phyloP scores from a whole-genome alignment of 2,329 filamentous ascomycete genomes.

The Aspergillus pseudonomiae region DNA sequence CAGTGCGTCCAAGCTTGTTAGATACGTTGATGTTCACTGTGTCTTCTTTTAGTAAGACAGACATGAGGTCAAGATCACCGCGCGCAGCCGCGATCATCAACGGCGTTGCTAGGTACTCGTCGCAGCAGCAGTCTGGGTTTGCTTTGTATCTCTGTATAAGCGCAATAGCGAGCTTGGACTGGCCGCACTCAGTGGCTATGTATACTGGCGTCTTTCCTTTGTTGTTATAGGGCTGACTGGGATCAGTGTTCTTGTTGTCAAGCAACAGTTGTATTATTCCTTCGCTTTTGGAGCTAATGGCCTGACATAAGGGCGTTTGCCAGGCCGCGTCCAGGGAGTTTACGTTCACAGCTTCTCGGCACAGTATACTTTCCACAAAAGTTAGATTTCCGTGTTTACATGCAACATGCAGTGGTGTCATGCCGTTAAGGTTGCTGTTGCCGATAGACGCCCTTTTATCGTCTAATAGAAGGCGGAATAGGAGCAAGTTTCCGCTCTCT shows the following conservation, averaged over 20 bases:
- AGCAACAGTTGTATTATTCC: not conserved
- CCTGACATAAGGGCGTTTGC: not conserved
- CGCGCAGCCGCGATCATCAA: not conserved
- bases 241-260: not conserved
- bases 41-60: not conserved
- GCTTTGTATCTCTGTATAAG: not conserved
- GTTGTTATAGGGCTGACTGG: not conserved
- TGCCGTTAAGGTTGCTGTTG: not conserved
- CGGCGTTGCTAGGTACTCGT: not conserved
- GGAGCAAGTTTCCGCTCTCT: not conserved
- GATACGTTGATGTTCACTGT: not conserved
- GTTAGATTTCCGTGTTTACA: not conserved
- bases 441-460: not conserved
- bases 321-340: fast-evolving
- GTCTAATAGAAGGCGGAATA: not conserved
- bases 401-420: not conserved
- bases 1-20: not conserved
- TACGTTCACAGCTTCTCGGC: not conserved
- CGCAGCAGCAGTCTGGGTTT: not conserved
- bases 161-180: not conserved
- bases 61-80: not conserved
- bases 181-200: not conserved
- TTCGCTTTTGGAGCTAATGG: not conserved
- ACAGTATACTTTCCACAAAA: not conserved
- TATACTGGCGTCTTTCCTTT: not conserved